phyloP scores from a whole-genome alignment of 352 stramenopile genomes.

The Phytophthora chlamydospora region DNA sequence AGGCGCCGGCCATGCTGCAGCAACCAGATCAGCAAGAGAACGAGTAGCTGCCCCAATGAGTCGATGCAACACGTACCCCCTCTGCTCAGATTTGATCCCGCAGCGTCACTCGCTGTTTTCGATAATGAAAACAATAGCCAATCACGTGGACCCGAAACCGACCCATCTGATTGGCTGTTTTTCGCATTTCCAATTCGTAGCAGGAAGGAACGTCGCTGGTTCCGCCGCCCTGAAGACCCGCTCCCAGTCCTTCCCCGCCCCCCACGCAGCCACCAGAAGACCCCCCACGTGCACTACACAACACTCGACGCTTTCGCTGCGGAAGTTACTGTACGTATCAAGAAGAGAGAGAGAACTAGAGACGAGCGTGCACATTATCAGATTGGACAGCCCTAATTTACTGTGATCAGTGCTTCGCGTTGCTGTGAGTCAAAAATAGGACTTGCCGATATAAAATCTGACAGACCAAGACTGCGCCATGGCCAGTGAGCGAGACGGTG shows the following conservation, averaged over 20 bases:
- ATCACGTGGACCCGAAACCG: not conserved
- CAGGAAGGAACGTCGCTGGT: conserved; percentile 20
- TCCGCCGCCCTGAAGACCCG: conserved; percentile 9
- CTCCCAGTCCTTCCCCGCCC: conserved; percentile 2
- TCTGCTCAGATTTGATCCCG: conserved; percentile 27
- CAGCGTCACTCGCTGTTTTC: conserved; percentile 21
- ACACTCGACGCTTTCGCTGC: not conserved
- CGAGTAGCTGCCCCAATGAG: not conserved
- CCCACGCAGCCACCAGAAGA: not conserved
- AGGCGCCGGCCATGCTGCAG: conserved; percentile 13
- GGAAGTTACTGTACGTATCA: conserved; percentile 7
- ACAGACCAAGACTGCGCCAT: conserved; percentile 11
- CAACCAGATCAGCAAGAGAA: conserved; percentile 3
- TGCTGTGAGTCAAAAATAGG: conserved; percentile 1
- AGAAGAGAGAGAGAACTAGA: not conserved
- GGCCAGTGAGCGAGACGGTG: conserved; percentile 33
- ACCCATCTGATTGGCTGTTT: conserved; percentile 16
- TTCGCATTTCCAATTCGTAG: not conserved
- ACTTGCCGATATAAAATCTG: conserved; percentile 24
- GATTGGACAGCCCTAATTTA: conserved; percentile 16
- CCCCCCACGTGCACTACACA: not conserved
- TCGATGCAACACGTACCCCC: conserved; percentile 9
- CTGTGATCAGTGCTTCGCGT: not conserved
- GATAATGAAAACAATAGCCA: conserved; percentile 7
- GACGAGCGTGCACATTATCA: conserved; percentile 6